Percentiles rank a stretch among this genome's conserved stretches.
These are phyloP conservation scores for grape (Vitis vinifera) DNA, from an alignment of 164 flowering plant genomes.

Conservation along the genomic window ASM3070453v1 NC_081814.1:18983501-18984000, in stretches of 20 bases:
- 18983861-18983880: neutral
- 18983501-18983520: conserved; percentile 37
- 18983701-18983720: no score
- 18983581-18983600: conserved; percentile 40
- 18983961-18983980: conserved; percentile 8
- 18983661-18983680: no score
- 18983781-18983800: neutral
- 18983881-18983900: neutral
- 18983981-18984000: neutral
- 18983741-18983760: no score
- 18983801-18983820: neutral
- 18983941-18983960: conserved; percentile 4
- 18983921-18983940: neutral
- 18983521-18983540: conserved; percentile 43
- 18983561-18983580: conserved; percentile 34
- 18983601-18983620: conserved; percentile 30
- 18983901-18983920: conserved; percentile 4
- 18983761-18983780: neutral
- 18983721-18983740: no score
- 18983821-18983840: neutral
- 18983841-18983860: neutral
- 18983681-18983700: no score
- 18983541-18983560: conserved; percentile 36
- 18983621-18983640: conserved; percentile 17
- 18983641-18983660: neutral